phyloP scores from a whole-genome alignment of 495 filamentous ascomycete species.

The Penicillium dipodomyicola region DNA sequence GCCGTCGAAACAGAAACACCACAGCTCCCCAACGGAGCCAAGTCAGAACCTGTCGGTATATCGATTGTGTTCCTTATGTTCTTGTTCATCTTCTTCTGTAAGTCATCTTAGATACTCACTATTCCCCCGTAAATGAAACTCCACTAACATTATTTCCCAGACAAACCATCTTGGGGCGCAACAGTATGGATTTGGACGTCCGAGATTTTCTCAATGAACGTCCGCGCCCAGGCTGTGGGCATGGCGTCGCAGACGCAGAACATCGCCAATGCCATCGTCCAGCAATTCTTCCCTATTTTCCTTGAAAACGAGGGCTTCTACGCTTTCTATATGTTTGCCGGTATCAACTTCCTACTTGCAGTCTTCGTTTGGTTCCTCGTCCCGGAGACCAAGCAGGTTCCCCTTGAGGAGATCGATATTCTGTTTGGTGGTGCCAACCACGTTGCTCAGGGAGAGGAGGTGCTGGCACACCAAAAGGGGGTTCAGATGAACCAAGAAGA shows the following conservation, averaged over 20 bases:
- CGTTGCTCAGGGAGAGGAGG: slow-evolving; percentile 50
- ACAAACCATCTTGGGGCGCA: slow-evolving; percentile 67
- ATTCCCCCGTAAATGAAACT: neutral
- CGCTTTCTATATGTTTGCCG: slow-evolving; percentile 52
- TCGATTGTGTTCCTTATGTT: slow-evolving; percentile 62
- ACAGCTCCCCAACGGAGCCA: slow-evolving; percentile 40
- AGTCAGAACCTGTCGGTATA: slow-evolving; percentile 58
- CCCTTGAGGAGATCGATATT: slow-evolving; percentile 63
- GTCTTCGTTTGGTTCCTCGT: slow-evolving; percentile 74
- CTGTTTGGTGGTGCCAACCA: slow-evolving; percentile 60
- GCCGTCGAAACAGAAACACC: slow-evolving; percentile 63
- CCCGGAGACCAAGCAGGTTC: slow-evolving; percentile 68
- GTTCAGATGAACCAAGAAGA: slow-evolving; percentile 14
- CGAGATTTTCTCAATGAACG: slow-evolving; percentile 65
- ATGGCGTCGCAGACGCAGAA: slow-evolving; percentile 67
- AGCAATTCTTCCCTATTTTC: slow-evolving; percentile 68
- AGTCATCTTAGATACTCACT: slow-evolving; percentile 20
- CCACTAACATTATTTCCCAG: slow-evolving; percentile 26
- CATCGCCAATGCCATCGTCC: slow-evolving; percentile 61
- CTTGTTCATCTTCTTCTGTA: slow-evolving; percentile 65
- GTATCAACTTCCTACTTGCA: slow-evolving; percentile 57
- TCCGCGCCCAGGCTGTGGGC: slow-evolving; percentile 64
- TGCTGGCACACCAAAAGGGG: slow-evolving; percentile 33
- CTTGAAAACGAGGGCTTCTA: slow-evolving; percentile 55
- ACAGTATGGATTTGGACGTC: slow-evolving; percentile 68